Conservation (phyloP, 2,329 filamentous ascomycete species). For the Ilyonectria robusta region DNA sequence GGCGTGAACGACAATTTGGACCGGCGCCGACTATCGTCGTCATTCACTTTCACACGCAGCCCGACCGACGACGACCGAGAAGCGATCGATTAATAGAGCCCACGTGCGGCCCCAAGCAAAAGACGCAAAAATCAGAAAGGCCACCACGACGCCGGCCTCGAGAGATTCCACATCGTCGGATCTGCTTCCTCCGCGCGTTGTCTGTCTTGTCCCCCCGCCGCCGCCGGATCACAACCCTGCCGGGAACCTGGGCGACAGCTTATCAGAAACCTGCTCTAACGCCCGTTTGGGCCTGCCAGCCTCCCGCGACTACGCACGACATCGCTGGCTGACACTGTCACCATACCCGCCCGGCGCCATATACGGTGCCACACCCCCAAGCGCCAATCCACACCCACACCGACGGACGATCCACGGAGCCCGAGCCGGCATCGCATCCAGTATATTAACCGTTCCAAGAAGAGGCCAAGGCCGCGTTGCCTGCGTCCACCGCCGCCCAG, state of each 20-base stretch:
- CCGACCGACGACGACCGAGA: not conserved
- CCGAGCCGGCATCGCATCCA: slow-evolving; percentile 31
- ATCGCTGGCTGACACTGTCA: slow-evolving; percentile 28
- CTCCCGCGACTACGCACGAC: slow-evolving; percentile 37
- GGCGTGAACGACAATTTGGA: slow-evolving; percentile 14
- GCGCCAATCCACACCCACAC: slow-evolving; percentile 24
- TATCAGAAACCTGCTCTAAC: slow-evolving; percentile 45
- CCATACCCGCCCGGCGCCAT: slow-evolving; percentile 23
- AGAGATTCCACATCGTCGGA: slow-evolving; percentile 3
- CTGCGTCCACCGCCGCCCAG: slow-evolving; percentile 36
- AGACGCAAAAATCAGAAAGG: not conserved
- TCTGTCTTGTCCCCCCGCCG: not conserved
- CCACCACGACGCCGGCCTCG: slow-evolving; percentile 5
- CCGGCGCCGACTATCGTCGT: slow-evolving; percentile 37
- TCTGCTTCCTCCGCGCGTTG: not conserved
- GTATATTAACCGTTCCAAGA: slow-evolving; percentile 28
- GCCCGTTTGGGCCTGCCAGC: slow-evolving; percentile 40
- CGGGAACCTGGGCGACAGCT: slow-evolving; percentile 42
- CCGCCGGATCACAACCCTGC: slow-evolving; percentile 34
- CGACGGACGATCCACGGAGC: slow-evolving; percentile 29
- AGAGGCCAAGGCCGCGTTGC: slow-evolving; percentile 38
- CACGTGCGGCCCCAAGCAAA: slow-evolving; percentile 2
- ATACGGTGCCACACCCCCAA: slow-evolving; percentile 6
- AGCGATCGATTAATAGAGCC: slow-evolving; percentile 20
- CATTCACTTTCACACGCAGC: slow-evolving; percentile 19